These are phyloP conservation scores for Oryza coarctata DNA, from an alignment of 176 grass and related monocot genomes.

Conservation along the genomic window DNA sequence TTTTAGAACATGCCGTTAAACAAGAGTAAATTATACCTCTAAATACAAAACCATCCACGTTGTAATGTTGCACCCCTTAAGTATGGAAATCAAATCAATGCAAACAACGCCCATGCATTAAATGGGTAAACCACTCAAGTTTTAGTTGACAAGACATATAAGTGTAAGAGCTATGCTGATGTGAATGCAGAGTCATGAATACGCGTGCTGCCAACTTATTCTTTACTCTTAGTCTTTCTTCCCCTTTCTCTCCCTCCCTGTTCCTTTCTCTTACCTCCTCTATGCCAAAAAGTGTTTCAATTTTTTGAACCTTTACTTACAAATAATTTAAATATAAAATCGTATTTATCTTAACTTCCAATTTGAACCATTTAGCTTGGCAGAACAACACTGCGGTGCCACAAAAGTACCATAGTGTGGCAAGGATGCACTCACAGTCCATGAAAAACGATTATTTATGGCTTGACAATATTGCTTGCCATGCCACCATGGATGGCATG, in stretches of 20 bases:
- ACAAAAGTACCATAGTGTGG: background rate
- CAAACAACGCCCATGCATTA: background rate
- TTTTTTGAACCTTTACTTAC: background rate
- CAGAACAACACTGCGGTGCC: background rate
- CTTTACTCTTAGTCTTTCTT: too few species aligned
- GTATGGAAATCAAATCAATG: too few species aligned
- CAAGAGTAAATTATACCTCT: background rate
- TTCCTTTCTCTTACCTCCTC: background rate
- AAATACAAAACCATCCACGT: background rate
- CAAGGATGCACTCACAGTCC: background rate
- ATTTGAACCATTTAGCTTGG: background rate
- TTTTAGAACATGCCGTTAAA: constrained; percentile 15
- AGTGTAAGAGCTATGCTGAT: too few species aligned
- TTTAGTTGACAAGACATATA: background rate
- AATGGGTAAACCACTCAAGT: background rate
- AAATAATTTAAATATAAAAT: background rate
- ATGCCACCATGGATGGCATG: too few species aligned
- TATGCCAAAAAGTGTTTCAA: background rate
- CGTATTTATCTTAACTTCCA: background rate
- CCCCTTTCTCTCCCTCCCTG: background rate
- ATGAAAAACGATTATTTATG: background rate
- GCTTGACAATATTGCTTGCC: too few species aligned
- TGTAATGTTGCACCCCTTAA: too few species aligned
- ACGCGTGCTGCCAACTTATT: too few species aligned
- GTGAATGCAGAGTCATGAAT: too few species aligned